Percentiles rank a stretch among this genome's conserved stretches.
These are phyloP conservation scores for Lathyrus oleraceus DNA, from an alignment of 306 rosid genomes.

Conservation along the genomic window DNA sequence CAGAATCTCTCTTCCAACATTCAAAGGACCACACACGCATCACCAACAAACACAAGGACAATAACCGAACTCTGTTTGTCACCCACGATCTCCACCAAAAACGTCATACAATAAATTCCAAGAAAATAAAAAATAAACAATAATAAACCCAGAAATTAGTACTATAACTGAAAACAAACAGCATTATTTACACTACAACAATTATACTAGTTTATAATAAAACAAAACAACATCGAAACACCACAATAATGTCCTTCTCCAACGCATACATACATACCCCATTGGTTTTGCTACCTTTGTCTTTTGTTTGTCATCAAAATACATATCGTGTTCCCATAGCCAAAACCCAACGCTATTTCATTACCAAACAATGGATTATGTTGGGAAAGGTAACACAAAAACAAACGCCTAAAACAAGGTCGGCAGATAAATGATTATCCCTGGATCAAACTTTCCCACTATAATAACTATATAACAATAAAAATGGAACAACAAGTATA, in stretches of 20 bases:
- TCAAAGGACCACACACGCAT: constrained; percentile 44
- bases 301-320: constrained; percentile 38
- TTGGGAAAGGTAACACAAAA: too few relatives aligned
- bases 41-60: constrained; percentile 47
- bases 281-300: constrained; percentile 41
- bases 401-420: too few relatives aligned
- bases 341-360: constrained; percentile 25
- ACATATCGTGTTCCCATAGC: constrained; percentile 41
- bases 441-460: too few relatives aligned
- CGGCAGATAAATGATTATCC: too few relatives aligned
- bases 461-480: too few relatives aligned
- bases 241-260: constrained; percentile 53
- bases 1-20: constrained; percentile 2
- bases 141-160: neutral
- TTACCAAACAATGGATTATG: constrained; percentile 18
- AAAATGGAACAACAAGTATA: too few relatives aligned
- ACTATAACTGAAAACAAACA: constrained; percentile 3
- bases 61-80: constrained; percentile 37
- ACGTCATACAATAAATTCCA: constrained; percentile 37
- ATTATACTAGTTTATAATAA: neutral
- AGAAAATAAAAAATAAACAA: neutral
- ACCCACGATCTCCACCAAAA: constrained; percentile 37
- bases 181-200: neutral
- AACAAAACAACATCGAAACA: constrained; percentile 47
- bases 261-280: constrained; percentile 46